Base-by-base conservation (phyloP, 2,329 filamentous ascomycete species). In the Colletotrichum truncatum region DNA sequence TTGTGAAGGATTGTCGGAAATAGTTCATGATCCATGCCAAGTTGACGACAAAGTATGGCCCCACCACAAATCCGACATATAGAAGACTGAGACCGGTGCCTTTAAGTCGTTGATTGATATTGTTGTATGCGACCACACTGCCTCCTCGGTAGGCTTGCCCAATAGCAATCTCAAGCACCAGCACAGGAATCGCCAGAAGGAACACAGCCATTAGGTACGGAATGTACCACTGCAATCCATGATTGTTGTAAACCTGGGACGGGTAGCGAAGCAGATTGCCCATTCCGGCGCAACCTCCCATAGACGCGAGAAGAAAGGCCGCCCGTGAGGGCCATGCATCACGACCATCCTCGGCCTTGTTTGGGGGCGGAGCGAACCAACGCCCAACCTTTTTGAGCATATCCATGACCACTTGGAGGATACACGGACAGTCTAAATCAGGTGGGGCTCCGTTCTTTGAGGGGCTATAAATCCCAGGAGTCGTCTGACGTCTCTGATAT, bases 111-210 rank as follows among this genome's bases (percentile, higher is more conserved):
- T 79, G 74, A 69, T 86, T 80, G 64, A 88, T 76, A 67, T 82
- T 85, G 75, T 84, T 83, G 71, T 81, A 87, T 4, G 85, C 84
- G 56, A 87, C 82, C 38, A 86, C 83, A 3, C 81, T 82, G 11
- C 85, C 85, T 38, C 84, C 85, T 11, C 84, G 84, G 70, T 87
- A 86, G 4, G 85, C 85, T 69, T 87, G 91, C 48, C 93, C 93
- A 55, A 92, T 93, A 56, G 91, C 91, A 53, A 88, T 85, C 71
- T 88, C 86, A 21, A 87, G 80, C 11, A 87, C 80, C 36, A 88
- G 78, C 0, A 82, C 80, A 0, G 85, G 86, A 45, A 88, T 87
- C 36, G 85, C 85, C 61, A 88, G 80, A 10, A 87, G 73, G 62
- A 86, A 83, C 14, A 88, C 79, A 6, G 84, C 83, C 60, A 87